Conservation (phyloP, 2,329 filamentous ascomycete genomes). For the Scedosporium boydii region DNA sequence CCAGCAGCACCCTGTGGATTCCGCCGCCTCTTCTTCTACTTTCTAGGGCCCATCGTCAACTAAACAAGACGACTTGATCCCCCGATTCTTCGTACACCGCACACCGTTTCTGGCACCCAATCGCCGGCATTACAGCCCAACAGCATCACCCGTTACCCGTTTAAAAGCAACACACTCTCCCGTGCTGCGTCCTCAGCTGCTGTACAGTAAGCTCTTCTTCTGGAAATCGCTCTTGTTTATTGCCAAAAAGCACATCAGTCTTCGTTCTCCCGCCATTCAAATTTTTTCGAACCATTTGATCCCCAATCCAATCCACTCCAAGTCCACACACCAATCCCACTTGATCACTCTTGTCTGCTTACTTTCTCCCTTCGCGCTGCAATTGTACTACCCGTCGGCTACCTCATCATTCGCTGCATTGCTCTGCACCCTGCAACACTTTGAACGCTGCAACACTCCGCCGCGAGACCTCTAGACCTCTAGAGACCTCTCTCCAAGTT, state of each 20-base stretch:
- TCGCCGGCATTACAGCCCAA: slow-evolving; percentile 6
- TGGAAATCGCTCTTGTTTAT: background rate
- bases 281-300: background rate
- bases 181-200: background rate
- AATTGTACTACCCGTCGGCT: background rate
- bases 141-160: slow-evolving; percentile 3
- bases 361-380: background rate
- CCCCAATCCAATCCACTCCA: background rate
- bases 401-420: background rate
- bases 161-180: background rate
- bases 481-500: background rate
- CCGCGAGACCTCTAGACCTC: background rate
- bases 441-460: background rate
- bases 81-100: background rate
- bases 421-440: background rate
- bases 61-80: background rate
- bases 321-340: background rate
- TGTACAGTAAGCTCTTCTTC: background rate
- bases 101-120: slow-evolving; percentile 6
- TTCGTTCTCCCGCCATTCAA: background rate
- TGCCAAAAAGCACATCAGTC: background rate
- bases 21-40: background rate
- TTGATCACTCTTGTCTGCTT: background rate
- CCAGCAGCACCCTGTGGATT: background rate
- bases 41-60: background rate